These are phyloP conservation scores for Trichoderma oligosporum DNA, from an alignment of 2,329 filamentous ascomycete genomes.

Conservation along the genomic window DNA sequence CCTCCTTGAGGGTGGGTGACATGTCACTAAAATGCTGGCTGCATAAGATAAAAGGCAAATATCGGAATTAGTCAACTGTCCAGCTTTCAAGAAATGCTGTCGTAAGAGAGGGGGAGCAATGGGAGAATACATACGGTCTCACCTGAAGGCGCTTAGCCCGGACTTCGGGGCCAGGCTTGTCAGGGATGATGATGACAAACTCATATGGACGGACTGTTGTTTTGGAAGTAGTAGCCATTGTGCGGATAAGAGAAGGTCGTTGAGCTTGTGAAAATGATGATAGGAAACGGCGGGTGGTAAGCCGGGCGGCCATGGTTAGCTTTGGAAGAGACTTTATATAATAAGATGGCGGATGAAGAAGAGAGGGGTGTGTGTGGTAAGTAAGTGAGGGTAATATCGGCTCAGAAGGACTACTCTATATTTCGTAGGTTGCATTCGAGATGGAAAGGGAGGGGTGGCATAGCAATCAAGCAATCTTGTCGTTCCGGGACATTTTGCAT, in stretches of 20 bases:
- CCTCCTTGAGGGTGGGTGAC: slow-evolving; percentile 49
- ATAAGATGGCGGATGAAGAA: not conserved
- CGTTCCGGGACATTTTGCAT: too few species aligned
- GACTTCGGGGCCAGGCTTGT: slow-evolving; percentile 58
- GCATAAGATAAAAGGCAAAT: not conserved
- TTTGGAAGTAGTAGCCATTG: slow-evolving; percentile 32
- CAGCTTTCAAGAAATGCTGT: too few species aligned
- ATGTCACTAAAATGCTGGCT: slow-evolving; percentile 54
- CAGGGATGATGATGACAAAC: slow-evolving; percentile 67
- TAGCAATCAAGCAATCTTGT: too few species aligned
- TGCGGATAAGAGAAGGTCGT: slow-evolving; percentile 19
- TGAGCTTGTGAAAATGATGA: slow-evolving; percentile 13
- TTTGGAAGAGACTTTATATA: not conserved
- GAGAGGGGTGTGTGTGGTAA: too few species aligned
- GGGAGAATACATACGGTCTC: slow-evolving; percentile 45
- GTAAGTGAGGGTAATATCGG: not conserved
- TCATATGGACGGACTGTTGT: slow-evolving; percentile 45
- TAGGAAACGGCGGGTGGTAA: slow-evolving; percentile 19
- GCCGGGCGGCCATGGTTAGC: slow-evolving; percentile 18
- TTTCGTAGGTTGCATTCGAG: too few species aligned
- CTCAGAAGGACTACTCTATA: too few species aligned
- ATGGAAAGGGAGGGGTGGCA: too few species aligned
- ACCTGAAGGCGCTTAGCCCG: slow-evolving; percentile 60
- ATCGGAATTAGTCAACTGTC: not conserved
- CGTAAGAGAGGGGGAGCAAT: not conserved